Base-by-base conservation (phyloP, 2,329 filamentous ascomycete genomes). In the Fusarium ambrosium region DNA sequence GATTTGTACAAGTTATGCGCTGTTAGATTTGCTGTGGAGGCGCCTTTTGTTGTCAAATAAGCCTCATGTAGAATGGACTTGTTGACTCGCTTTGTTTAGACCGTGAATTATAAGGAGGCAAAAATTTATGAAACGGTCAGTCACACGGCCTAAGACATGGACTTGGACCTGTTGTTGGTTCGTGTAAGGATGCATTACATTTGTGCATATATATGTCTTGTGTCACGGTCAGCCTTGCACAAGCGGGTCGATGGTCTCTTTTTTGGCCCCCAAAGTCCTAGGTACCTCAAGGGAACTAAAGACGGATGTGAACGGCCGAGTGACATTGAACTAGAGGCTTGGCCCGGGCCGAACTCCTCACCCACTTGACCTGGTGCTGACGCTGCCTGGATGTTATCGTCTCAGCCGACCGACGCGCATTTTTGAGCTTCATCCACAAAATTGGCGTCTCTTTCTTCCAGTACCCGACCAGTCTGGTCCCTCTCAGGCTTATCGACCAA, bases 11-110 rank as follows among this genome's bases (percentile, higher is more conserved):
- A 32, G 27, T 29, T 60, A 7, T 65, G 63, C n/a, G 39, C 13
- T 9, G 63, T 60, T 24, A 59, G 63, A 37, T 29, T 65, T 16
- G 29, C 24, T 34, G 63, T 65, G 36, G 63, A 65, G 53, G 63
- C 63, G 5, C 27, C 53, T 18, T 65, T 65, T 51, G 37, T 13
- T 22, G 24, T 51, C 13, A 24, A 24, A 24, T 34, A 32, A 34
- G 18, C 6, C 6, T 22, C 41, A 43, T 22, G 11, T 7, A 22
- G 10, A 43, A 43, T 14, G 11, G 3, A 14, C 13, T 14, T 45
- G n/a, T 11, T 14, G 13, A 45, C 20, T 45, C 13, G 41, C 20
- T 45, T 45, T 45, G 20, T 22, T 45, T 2, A 3, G 41, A 2
- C 4, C 2, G 41, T 45, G 37, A 16, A 24, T 45, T 45, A 7